phyloP scores from a whole-genome alignment of 148 eudicot genomes.

The Nepenthes gracilis region DNA sequence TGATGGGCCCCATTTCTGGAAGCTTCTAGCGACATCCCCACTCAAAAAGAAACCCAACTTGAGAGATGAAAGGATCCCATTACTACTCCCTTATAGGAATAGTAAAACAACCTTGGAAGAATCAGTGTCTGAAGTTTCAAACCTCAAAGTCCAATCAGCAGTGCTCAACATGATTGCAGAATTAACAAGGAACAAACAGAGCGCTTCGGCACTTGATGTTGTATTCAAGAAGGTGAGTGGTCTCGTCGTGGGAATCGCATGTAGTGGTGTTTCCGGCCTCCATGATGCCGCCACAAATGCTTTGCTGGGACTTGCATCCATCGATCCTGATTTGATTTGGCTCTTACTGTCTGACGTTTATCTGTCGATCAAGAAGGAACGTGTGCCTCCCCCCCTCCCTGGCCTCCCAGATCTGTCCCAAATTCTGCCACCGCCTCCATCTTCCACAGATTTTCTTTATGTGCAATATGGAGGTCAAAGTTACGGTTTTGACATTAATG shows the following conservation, averaged over 20 bases:
- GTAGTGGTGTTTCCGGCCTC: slow-evolving; percentile 73
- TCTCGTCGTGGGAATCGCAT: slow-evolving; percentile 69
- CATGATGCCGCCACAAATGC: slow-evolving; percentile 63
- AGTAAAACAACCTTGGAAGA: slow-evolving; percentile 33
- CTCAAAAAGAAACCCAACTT: slow-evolving; percentile 40
- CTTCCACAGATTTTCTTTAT: slow-evolving; percentile 50
- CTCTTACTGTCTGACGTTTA: slow-evolving; percentile 78
- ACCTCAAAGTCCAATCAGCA: slow-evolving; percentile 68
- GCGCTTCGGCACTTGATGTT: slow-evolving; percentile 60
- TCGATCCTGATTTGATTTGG: slow-evolving; percentile 93
- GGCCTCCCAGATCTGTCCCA: slow-evolving; percentile 40
- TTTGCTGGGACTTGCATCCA: slow-evolving; percentile 49
- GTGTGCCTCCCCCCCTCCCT: slow-evolving; percentile 27
- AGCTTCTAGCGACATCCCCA: slow-evolving; percentile 67
- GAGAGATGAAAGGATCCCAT: slow-evolving; percentile 35
- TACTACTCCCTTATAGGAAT: slow-evolving; percentile 78
- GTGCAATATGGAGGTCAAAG: slow-evolving; percentile 85
- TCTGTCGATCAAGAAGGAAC: slow-evolving; percentile 43
- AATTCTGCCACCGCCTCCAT: slow-evolving; percentile 44
- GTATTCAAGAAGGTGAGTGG: slow-evolving; percentile 79
- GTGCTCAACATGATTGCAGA: slow-evolving; percentile 74
- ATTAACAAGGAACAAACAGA: slow-evolving; percentile 53
- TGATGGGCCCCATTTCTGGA: slow-evolving; percentile 81
- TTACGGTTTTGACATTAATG: slow-evolving; percentile 71
- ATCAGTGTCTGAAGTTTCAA: slow-evolving; percentile 52